A percentile compares a stretch with the other conserved stretches of the same genome.
These are phyloP conservation scores for Aspergillus indologenus DNA, from an alignment of 495 filamentous ascomycete species.

Conservation along the genomic window DNA sequence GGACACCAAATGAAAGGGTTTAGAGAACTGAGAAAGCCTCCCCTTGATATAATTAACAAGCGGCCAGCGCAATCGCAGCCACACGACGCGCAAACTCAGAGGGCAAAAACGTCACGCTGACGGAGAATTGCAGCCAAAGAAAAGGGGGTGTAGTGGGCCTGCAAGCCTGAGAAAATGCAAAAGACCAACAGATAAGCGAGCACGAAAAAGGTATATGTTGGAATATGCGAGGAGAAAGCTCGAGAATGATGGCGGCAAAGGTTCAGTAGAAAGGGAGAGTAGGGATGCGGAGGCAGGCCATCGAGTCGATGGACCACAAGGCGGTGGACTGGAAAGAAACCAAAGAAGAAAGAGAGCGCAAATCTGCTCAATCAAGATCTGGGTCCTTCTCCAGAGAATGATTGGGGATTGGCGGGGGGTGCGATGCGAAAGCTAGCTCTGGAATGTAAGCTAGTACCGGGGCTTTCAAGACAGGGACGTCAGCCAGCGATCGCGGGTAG, in stretches of 20 bases:
- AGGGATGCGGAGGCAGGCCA: slow-evolving; percentile 17
- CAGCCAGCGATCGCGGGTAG: slow-evolving; percentile 16
- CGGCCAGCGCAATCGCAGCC: slow-evolving; percentile 3
- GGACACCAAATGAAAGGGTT: too few species aligned
- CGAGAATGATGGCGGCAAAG: neutral
- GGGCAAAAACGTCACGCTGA: slow-evolving; percentile 1
- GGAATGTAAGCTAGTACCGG: slow-evolving; percentile 23
- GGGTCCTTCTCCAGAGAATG: neutral
- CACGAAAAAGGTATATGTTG: neutral
- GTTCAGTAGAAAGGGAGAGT: slow-evolving; percentile 16
- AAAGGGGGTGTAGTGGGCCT: neutral
- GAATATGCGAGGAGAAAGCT: neutral
- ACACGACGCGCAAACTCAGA: slow-evolving; percentile 9
- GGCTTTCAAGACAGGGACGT: slow-evolving; percentile 12
- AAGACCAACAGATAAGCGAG: neutral
- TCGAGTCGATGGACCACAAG: slow-evolving; percentile 18
- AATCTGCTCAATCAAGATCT: slow-evolving; percentile 17
- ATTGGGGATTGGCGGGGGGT: slow-evolving; percentile 17
- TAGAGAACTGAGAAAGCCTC: neutral
- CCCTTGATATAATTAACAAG: neutral
- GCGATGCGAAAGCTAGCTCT: slow-evolving; percentile 12
- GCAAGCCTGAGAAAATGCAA: neutral
- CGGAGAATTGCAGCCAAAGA: slow-evolving; percentile 4
- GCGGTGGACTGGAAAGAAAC: slow-evolving; percentile 18
- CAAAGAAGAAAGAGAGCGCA: slow-evolving; percentile 17